Evolutionary conservation across 192 early-diverging fungal genomes (phyloP), one percentile per base, ranked within the genome.

Genomic region (Backusella westeae): DNA sequence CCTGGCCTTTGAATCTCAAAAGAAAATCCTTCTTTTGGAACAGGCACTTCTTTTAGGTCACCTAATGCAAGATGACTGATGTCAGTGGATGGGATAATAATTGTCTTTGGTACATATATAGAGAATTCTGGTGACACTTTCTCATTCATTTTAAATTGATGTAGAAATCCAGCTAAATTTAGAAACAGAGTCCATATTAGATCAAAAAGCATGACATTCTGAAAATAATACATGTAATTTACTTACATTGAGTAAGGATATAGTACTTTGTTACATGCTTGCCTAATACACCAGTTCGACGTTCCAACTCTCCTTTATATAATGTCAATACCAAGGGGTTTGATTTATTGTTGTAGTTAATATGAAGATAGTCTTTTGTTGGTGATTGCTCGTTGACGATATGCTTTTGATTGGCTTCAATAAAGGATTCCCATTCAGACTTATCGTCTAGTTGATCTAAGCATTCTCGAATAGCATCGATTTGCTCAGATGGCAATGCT

Each of bases 391-490:
- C 80, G 67, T 80, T 77, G 1, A 87, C 85, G 6, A 86, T 69
- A 10, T 80, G 75, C 17, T 82, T 77, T 21, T 71, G 72, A 66
- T 84, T 38, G 19, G 67, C 46, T 34, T 78, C 72, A 19, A 78
- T 52, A 72, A 87, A 85, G 23, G 73, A 49, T 34, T 42, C 69
- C 85, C 85, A 87, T 73, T 87, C 83, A 17, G 72, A 72, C n/a
- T 83, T 78, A 10, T 80, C n/a, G 4, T 77, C 39, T 3, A 65
- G 34, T 6, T 52, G 44, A 8, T 75, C 82, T 46, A 74, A n/a
- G 19, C 78, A 77, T 52, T 81, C 71, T 39, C 52, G 39, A 56
- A 71, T 71, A 42, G 44, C 46, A 38, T 77, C 68, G 32, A 36
- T 42, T 35, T 67, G n/a, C 2, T 38, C 35, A 19, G 41, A 39